Base-by-base conservation (phyloP, 768 basidiomycete genomes). In the Tulasnella sp. region DNA sequence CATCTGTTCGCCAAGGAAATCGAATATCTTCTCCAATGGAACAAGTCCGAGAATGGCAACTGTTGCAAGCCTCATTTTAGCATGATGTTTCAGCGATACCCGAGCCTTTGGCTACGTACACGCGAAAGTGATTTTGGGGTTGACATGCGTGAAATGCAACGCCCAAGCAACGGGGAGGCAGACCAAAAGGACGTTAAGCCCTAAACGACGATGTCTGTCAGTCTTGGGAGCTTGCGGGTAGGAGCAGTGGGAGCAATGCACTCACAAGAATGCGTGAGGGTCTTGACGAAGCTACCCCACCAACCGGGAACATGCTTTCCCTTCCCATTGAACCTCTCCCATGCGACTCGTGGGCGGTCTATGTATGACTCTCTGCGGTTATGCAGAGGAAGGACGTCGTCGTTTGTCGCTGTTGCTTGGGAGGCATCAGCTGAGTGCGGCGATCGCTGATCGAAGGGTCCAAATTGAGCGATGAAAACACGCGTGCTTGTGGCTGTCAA, bases 151-250 rank as follows among this genome's bases (percentile, higher is more conserved):
- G 73, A 89, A 91, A 80, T 90, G 87, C 0, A 86, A 84, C 14
- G 83, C 85, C 89, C 89, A 91, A 22, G 90, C 87, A 29, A 90
- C 74, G 0, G 90, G 90, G 6, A 90, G 85, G 78, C 89, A 84
- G 1, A 90, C 36, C n/a, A 91, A 79, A 31, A 91, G 38, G 6
- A 17, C 1, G 67, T 68, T 68, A 17, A 68, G 67, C 67, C 67
- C 67, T 68, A 8, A 22, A 22, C 2, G 45, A 49, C 19, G 22
- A 4, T 49, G 45, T 19, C 40, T 42, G 45, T 49, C 19, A 36
- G 34, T 17, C 9, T 39, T n/a, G 25, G 34, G 5, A 15, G 25
- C 15, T 54, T 54, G 67, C 1, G 4, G 38, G 38, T 39, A n/a
- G 38, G 38, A 39, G 29, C 12, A 67, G 7, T 5, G 67, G 17